Base-by-base conservation (phyloP, 768 basidiomycete genomes). In the Saitozyma podzolica region DNA sequence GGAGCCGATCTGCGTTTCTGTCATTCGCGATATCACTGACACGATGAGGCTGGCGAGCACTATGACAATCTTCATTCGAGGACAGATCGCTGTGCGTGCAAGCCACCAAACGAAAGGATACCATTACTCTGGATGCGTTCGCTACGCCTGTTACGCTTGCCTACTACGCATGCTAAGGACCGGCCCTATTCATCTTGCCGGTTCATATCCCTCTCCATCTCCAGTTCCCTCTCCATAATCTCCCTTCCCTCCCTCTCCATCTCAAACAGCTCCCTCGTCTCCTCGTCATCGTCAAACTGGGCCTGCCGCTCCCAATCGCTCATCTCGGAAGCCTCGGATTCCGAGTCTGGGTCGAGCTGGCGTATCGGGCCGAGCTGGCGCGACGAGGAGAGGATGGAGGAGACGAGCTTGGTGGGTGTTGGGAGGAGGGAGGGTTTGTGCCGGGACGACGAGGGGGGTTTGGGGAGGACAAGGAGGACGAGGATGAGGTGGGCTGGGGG, bases 321-420 rank as follows among this genome's bases (percentile, higher is more conserved):
- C 45, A 17, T 17, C 13, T 47, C 45, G 13, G 11, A 11, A 17
- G 11, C 45, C 45, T 47, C 45, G 45, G 11, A 11, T 11, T 59
- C 58, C 10, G 58, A 59, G 37, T 64, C 63, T 9, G 63, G 63
- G 10, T 40, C 42, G 9, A 64, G 54, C 54, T 64, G 63, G 9
- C 47, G 58, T 39, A 58, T 17, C 4, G 65, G 50, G 37, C 63
- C 60, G 29, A 56, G 50, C 8, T 57, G 51, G n/a, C n/a, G 39
- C 11, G 29, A 64, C 13, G 64, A 56, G 37, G 81, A 82, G 9
- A 85, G 83, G 37, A 81, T 85, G 7, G 78, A 80, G 0, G 85
- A 84, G 0, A 74, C 96, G 20, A 79, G 84, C 61, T 80, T 98
- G 16, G 16, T 9, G 17, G 14, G 94, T 92, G 16, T 56, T 19